Evolutionary conservation across 2,329 filamentous ascomycete species (phyloP), one percentile per base, ranked within the genome.

Genomic region (Cyphellophora europaea): DNA sequence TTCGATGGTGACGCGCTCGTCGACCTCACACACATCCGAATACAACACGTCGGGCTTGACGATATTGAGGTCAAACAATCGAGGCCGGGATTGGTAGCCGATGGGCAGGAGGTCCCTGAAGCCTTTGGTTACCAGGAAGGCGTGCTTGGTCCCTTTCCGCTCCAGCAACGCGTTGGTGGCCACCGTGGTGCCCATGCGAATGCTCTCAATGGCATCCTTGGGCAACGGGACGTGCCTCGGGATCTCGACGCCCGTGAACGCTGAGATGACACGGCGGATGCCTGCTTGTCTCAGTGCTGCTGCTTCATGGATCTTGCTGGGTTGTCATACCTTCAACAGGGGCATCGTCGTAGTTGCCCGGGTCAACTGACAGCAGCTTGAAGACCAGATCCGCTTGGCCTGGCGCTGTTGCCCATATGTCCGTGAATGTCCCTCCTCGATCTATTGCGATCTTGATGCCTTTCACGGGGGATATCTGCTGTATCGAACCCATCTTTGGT

Each of bases 121-220:
- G 0, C 88, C 88, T 49, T 79, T 81, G 1, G 87, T 93, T 5
- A 91, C 85, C 2, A 94, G 75, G 57, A 95, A 72, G 10, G 82
- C 87, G 49, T 89, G 89, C 47, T 77, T 77, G 58, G 93, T 86
- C 32, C 88, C 88, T 56, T 93, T 94, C 45, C 88, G 70, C 59
- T 95, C 88, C 3, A 95, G 67, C 37, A 93, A 59, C 0, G 86
- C 86, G 54, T 93, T 93, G 1, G 86, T 93, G 8, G 86, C 86
- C 10, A 93, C 86, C 0, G 86, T 93, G 2, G 86, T 93, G 30
- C 86, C 86, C 85, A 93, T 93, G 34, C 85, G 77, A 53, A 93
- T 91, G 12, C 11, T 34, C 40, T 48, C 45, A n/a, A 49, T 43
- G 5, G 33, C 12, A 12, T 43, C 31, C 14, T 45, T 34, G 19